A percentile compares a stretch with the other conserved stretches of the same genome.
Evolutionary conservation across 2,329 filamentous ascomycete species (phyloP).

Genomic region (Ophiostoma populinum): DNA sequence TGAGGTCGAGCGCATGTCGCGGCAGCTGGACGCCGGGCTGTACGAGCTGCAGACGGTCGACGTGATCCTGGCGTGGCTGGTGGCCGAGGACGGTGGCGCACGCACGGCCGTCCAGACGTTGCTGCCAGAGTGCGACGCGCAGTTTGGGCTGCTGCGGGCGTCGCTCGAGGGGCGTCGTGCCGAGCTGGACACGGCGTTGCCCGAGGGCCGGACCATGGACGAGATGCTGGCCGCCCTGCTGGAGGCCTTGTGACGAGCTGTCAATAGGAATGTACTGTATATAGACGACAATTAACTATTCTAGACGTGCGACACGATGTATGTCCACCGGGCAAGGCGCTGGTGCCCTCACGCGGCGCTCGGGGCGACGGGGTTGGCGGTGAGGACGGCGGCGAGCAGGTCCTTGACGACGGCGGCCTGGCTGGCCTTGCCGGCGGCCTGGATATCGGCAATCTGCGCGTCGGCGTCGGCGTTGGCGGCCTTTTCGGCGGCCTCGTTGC

Average conservation of each 20-base stretch:
- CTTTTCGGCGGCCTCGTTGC: slow-evolving; percentile 65
- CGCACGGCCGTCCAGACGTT: slow-evolving; percentile 43
- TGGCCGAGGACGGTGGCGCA: slow-evolving; percentile 73
- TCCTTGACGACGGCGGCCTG: slow-evolving; percentile 68
- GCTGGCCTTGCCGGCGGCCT: slow-evolving; percentile 60
- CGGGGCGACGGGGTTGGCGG: slow-evolving; percentile 54
- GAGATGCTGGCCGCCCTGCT: slow-evolving; percentile 38
- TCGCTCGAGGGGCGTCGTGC: slow-evolving; percentile 48
- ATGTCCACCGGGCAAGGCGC: no score
- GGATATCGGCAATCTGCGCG: slow-evolving; percentile 65
- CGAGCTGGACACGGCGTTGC: slow-evolving; percentile 31
- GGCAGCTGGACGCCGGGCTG: slow-evolving; percentile 66
- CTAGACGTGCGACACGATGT: neutral
- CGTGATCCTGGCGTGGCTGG: slow-evolving; percentile 73
- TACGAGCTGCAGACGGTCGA: slow-evolving; percentile 74
- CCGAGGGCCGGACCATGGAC: slow-evolving; percentile 37
- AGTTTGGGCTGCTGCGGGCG: slow-evolving; percentile 40
- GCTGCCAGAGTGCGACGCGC: slow-evolving; percentile 25
- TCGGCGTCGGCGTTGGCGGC: slow-evolving; percentile 71
- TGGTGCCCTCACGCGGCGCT: slow-evolving; percentile 10
- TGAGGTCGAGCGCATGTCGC: slow-evolving; percentile 55
- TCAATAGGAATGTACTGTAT: neutral
- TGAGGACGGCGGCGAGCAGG: slow-evolving; percentile 68
- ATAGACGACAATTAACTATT: neutral
- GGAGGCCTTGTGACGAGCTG: slow-evolving; percentile 15